Evolutionary conservation across 192 early-diverging fungal genomes (phyloP).

Genomic region (Ambispora gerdemannii): DNA sequence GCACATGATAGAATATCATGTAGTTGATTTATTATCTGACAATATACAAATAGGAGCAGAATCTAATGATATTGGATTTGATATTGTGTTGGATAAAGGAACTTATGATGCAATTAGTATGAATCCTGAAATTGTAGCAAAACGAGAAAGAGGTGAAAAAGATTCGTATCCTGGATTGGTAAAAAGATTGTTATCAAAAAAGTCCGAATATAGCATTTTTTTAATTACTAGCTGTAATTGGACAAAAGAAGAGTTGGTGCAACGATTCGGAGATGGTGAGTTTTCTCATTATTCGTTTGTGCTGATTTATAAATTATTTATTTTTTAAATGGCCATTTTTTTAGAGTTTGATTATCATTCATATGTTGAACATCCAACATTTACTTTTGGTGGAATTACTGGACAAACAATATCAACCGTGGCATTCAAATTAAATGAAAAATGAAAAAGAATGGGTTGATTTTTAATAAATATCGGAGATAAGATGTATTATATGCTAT

Average conservation of each 20-base stretch:
- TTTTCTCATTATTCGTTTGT: neutral
- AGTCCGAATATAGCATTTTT: constrained; percentile 59
- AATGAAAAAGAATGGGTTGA: no score
- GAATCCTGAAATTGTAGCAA: constrained; percentile 21
- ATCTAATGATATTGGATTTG: constrained; percentile 33
- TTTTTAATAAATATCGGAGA: no score
- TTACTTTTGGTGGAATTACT: constrained; percentile 82
- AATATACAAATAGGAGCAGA: neutral
- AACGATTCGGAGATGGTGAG: constrained; percentile 57
- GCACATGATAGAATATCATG: constrained; percentile 48
- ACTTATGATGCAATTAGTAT: constrained; percentile 92
- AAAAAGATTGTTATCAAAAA: constrained; percentile 56
- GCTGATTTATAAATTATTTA: neutral
- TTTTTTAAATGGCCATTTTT: constrained; percentile 6
- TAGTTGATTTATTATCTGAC: constrained; percentile 45
- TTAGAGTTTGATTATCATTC: constrained; percentile 60
- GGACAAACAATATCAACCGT: constrained; percentile 89
- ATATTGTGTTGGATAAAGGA: constrained; percentile 85
- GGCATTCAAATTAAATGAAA: no score
- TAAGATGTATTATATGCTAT: no score
- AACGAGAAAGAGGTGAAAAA: constrained; percentile 44
- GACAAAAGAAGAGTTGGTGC: constrained; percentile 82
- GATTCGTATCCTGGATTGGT: constrained; percentile 57
- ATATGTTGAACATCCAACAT: constrained; percentile 77
- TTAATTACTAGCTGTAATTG: constrained; percentile 94